Conservation (phyloP, 169 alveolate species). For the Plasmodium blacklocki region DNA sequence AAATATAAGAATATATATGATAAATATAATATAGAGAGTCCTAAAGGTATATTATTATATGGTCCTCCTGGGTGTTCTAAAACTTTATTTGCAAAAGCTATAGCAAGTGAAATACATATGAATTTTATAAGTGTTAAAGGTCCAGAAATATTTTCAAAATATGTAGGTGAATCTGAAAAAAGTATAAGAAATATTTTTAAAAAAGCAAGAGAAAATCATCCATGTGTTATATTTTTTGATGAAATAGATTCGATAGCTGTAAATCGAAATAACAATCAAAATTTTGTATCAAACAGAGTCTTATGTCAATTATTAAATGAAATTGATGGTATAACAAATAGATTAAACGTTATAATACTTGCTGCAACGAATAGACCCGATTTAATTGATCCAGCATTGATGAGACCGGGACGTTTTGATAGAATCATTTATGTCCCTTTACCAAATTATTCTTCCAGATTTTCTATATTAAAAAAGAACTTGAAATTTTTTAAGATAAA, state of each 20-base stretch:
- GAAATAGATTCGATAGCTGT: constrained; percentile 96
- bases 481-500: constrained; percentile 57
- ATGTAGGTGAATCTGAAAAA: constrained; percentile 99
- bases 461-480: constrained; percentile 90
- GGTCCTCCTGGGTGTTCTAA: constrained; percentile 99
- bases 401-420: constrained; percentile 99
- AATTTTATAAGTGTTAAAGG: constrained; percentile 99
- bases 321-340: constrained; percentile 97
- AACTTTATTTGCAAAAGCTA: constrained; percentile 99
- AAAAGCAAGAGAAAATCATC: constrained; percentile 97
- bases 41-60: constrained; percentile 97
- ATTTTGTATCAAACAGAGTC: constrained; percentile 95
- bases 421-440: constrained; percentile 97
- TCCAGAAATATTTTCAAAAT: constrained; percentile 99
- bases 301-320: constrained; percentile 97
- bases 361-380: constrained; percentile 99
- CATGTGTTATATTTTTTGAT: constrained; percentile 98
- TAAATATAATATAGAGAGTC: constrained; percentile 92
- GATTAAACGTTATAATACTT: constrained; percentile 94
- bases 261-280: constrained; percentile 68
- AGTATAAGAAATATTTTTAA: constrained; percentile 96
- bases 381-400: constrained; percentile 96
- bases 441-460: constrained; percentile 96
- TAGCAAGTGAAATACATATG: constrained; percentile 98
- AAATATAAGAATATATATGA: constrained; percentile 92